Conservation (phyloP, 2,329 filamentous ascomycete genomes). For the Chrysosporium queenslandicum region DNA sequence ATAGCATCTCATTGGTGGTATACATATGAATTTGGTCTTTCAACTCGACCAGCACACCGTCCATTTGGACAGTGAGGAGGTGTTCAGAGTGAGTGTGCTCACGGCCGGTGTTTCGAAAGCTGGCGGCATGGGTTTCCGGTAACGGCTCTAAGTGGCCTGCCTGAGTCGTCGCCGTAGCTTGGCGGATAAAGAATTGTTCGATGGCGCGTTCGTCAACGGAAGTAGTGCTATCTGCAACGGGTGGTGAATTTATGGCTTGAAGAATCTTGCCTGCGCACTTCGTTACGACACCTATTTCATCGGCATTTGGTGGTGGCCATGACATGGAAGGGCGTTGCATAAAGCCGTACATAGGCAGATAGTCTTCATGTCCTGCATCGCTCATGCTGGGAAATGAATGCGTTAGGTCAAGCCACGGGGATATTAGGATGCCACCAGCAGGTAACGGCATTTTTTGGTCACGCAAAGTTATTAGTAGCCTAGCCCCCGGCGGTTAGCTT, state of each 20-base stretch:
- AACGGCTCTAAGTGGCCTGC: slow-evolving; percentile 21
- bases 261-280: slow-evolving; percentile 38
- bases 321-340: slow-evolving; percentile 76
- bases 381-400: slow-evolving; percentile 92
- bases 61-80: slow-evolving; percentile 56
- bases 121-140: slow-evolving; percentile 10
- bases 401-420: slow-evolving; percentile 90
- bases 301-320: slow-evolving; percentile 86
- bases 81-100: slow-evolving; percentile 17
- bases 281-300: slow-evolving; percentile 51
- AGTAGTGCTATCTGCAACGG: slow-evolving; percentile 9
- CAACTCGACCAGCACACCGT: slow-evolving; percentile 60
- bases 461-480: slow-evolving; percentile 65
- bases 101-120: slow-evolving; percentile 18
- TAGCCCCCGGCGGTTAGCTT: slow-evolving; percentile 25
- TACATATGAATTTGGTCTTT: slow-evolving; percentile 90
- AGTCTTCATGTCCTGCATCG: slow-evolving; percentile 63
- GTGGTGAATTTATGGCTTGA: slow-evolving; percentile 12
- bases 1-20: slow-evolving; percentile 71
- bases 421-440: slow-evolving; percentile 80
- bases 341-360: slow-evolving; percentile 80
- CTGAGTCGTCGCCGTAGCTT: slow-evolving; percentile 27
- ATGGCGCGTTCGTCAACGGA: slow-evolving; percentile 9
- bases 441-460: slow-evolving; percentile 77
- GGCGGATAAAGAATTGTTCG: slow-evolving; percentile 13